Evolutionary conservation across 768 basidiomycete genomes (phyloP).

Genomic region (Phanerochaete carnosa): DNA sequence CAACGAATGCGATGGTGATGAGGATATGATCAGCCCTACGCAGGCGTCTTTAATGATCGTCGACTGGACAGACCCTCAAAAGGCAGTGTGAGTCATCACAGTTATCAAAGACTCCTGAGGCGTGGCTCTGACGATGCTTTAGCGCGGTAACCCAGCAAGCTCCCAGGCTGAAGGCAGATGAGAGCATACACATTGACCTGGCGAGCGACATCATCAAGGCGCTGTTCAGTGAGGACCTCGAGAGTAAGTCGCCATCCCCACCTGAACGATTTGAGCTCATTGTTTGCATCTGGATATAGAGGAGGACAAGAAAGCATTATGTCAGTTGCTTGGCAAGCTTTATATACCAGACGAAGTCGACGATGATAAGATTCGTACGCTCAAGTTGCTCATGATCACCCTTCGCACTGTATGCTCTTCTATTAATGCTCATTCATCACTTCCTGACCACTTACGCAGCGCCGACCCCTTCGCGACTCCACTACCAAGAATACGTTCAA

Average conservation of each 20-base stretch:
- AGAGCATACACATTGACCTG: slow-evolving; percentile 51
- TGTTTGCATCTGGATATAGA: slow-evolving; percentile 26
- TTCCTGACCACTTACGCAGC: slow-evolving; percentile 31
- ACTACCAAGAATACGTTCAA: slow-evolving; percentile 64
- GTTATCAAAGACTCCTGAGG: background rate
- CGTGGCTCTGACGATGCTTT: background rate
- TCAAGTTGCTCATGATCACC: slow-evolving; percentile 61
- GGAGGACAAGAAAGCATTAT: slow-evolving; percentile 45
- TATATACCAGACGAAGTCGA: slow-evolving; percentile 70
- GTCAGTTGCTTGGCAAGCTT: slow-evolving; percentile 45
- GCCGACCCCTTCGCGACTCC: slow-evolving; percentile 56
- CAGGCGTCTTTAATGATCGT: slow-evolving; percentile 78
- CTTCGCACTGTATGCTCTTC: slow-evolving; percentile 46
- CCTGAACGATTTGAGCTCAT: background rate
- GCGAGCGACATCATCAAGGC: slow-evolving; percentile 48
- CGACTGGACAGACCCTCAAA: slow-evolving; percentile 87
- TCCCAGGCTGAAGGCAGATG: slow-evolving; percentile 35
- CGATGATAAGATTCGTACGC: slow-evolving; percentile 60
- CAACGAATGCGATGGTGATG: slow-evolving; percentile 65
- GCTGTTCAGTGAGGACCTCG: slow-evolving; percentile 45
- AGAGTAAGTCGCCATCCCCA: slow-evolving; percentile 41
- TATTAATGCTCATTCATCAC: background rate
- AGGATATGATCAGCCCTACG: slow-evolving; percentile 67
- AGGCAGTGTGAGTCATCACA: slow-evolving; percentile 45
- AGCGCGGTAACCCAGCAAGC: slow-evolving; percentile 33